Conservation (phyloP, 1,284 basidiomycete genomes). For the Stygiomarasmius scandens region DNA sequence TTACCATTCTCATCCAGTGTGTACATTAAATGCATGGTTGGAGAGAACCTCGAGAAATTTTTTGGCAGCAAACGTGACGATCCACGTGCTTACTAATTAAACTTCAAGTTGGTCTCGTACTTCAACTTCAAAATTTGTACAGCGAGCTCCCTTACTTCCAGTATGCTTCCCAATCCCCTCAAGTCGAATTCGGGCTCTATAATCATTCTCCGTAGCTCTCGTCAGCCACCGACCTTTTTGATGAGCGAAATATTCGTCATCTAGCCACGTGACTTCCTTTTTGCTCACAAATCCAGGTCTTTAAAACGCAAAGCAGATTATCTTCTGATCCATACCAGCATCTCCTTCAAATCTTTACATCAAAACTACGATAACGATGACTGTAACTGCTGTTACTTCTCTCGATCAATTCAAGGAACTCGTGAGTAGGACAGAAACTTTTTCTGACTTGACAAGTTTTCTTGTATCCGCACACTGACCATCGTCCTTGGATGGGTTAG, state of each 20-base stretch:
- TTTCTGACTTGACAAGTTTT: background rate
- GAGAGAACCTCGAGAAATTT: background rate
- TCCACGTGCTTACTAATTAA: too few species aligned
- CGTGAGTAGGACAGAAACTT: slow-evolving; percentile 33
- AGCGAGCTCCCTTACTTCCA: too few species aligned
- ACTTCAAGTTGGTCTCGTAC: too few species aligned
- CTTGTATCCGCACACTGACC: background rate
- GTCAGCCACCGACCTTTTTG: too few species aligned
- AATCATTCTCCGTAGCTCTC: too few species aligned
- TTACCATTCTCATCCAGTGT: slow-evolving; percentile 80
- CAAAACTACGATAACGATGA: background rate
- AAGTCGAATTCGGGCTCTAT: too few species aligned
- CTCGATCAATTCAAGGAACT: slow-evolving; percentile 57
- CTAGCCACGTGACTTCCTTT: background rate
- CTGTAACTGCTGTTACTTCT: slow-evolving; percentile 40
- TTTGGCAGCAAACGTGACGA: background rate
- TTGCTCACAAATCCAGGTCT: background rate
- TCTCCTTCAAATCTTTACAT: background rate
- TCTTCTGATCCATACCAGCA: background rate
- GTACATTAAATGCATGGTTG: slow-evolving; percentile 93
- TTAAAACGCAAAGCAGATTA: background rate
- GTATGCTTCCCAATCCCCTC: too few species aligned
- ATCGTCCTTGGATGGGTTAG: too few species aligned
- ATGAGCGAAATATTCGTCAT: background rate
- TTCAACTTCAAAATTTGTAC: too few species aligned